Evolutionary conservation across 352 stramenopile genomes (phyloP).

Genomic region (Pythium brachiatum): DNA sequence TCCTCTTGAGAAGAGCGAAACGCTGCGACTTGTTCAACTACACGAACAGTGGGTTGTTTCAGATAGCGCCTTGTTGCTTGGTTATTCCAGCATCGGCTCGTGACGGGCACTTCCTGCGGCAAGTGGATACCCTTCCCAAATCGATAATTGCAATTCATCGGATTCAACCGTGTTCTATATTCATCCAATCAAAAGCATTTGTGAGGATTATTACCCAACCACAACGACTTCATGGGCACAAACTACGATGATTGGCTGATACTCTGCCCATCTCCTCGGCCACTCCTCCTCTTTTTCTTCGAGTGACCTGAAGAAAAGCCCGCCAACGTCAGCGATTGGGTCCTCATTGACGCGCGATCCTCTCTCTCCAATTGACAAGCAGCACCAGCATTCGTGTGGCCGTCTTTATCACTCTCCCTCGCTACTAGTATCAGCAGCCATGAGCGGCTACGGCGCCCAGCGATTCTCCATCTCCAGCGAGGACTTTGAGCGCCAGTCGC

Average conservation of each 20-base stretch:
- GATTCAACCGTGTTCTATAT: no score
- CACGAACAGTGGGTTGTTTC: no score
- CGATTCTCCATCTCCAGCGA: constrained; percentile 57
- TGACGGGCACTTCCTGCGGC: no score
- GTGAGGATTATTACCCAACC: background rate
- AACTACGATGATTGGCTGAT: background rate
- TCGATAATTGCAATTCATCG: no score
- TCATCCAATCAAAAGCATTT: background rate
- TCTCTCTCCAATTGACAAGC: no score
- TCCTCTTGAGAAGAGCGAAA: no score
- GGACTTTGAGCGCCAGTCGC: constrained; percentile 52
- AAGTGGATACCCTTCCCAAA: no score
- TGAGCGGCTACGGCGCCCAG: constrained; percentile 15
- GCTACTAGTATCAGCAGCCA: background rate
- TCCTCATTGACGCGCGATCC: background rate
- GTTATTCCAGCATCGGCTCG: no score
- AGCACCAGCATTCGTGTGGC: no score
- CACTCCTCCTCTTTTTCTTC: background rate
- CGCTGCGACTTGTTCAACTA: no score
- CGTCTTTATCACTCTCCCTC: no score
- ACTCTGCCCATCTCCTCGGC: background rate
- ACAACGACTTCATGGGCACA: background rate
- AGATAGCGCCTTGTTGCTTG: no score
- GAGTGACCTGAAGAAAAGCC: background rate
- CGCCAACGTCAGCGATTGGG: constrained; percentile 9